Base-by-base conservation (phyloP, 2,329 filamentous ascomycete species). In the Calycina herbarum region DNA sequence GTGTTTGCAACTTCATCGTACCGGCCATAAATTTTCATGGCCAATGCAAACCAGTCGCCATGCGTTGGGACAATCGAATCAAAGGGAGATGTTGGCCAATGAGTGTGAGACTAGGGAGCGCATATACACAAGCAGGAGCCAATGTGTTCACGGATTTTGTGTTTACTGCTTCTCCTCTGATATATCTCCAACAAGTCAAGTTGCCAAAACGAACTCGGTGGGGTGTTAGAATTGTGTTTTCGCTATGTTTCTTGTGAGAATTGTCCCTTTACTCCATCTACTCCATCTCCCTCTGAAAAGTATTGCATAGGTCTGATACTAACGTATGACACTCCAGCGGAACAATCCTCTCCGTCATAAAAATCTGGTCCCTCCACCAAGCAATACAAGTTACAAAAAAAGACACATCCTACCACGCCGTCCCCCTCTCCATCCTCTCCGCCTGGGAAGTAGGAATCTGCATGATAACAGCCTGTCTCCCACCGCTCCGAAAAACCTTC, bases 401-500 rank as follows among this genome's bases (percentile, higher is more conserved):
- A 33, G 17, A 42, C 24, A 35, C 38, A 48, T n/a, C 40, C 11
- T 27, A 48, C 35, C 20, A 60, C 20, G 11, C 35, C 2, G 58
- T 60, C 35, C 27, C n/a, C 8, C 38, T 60, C 4, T 27, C 31
- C 40, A 48, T 60, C 20, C n/a, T 60, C 20, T 60, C 58, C n/a
- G 13, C 40, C 11, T 29, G 27, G 20, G 58, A 60, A 60, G 58
- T 60, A 11, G 58, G 58, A 5, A 11, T 60, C 24, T 20, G 35
- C n/a, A 60, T 60, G 40, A 60, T 45, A 20, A 29, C 58, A 45
- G 58, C 58, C 8, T 45, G 38, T 29, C 27, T 60, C 35, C 58
- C 58, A 29, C 58, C 58, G n/a, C 38, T 60, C 5, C 58, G 35
- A 10, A 60, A 60, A n/a, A 60, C 58, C 10, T 60, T 60, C 24